A percentile compares a stretch with the other conserved stretches of the same genome.
phyloP scores from a whole-genome alignment of 768 basidiomycete genomes.

The Tremella yokohamensis region DNA sequence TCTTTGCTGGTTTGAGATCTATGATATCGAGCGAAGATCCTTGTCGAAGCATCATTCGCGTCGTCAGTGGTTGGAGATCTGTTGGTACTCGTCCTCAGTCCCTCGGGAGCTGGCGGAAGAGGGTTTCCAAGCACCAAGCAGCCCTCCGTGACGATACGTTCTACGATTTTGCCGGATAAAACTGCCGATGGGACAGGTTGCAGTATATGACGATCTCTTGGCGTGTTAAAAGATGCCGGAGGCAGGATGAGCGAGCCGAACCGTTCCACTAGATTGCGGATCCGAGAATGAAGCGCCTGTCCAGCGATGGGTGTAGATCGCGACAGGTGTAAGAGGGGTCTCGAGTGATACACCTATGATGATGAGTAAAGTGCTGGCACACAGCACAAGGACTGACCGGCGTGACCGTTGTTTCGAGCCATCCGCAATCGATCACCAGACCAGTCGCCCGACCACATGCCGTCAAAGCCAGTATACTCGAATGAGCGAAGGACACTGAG shows the following conservation, averaged over 20 bases:
- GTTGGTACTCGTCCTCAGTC: conserved; percentile 6
- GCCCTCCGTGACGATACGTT: conserved; percentile 83
- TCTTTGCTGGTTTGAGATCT: conserved; percentile 17
- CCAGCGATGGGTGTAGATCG: conserved; percentile 85
- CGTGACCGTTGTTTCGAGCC: conserved; percentile 80
- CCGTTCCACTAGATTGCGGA: conserved; percentile 73
- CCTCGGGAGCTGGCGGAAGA: not conserved
- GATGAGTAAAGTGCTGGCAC: not conserved
- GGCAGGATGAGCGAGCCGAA: conserved; percentile 85
- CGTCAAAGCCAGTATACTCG: conserved; percentile 77
- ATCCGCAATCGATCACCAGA: conserved; percentile 86
- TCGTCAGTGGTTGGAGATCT: conserved; percentile 9
- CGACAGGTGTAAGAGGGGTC: conserved; percentile 78
- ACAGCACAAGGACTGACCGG: conserved; percentile 58
- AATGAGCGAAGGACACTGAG: conserved; percentile 86
- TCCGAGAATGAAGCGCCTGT: conserved; percentile 69
- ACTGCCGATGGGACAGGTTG: conserved; percentile 70
- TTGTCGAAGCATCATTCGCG: conserved; percentile 7
- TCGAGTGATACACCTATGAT: conserved; percentile 75
- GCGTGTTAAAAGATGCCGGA: conserved; percentile 63
- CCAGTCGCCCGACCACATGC: conserved; percentile 87
- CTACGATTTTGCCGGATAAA: conserved; percentile 73
- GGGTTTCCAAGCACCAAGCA: conserved; percentile 70
- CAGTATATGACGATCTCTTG: conserved; percentile 60
- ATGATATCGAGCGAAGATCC: conserved; percentile 15